Evolutionary conservation across 202 grass and related monocot species (phyloP).

Genomic region (Panicum hallii): DNA sequence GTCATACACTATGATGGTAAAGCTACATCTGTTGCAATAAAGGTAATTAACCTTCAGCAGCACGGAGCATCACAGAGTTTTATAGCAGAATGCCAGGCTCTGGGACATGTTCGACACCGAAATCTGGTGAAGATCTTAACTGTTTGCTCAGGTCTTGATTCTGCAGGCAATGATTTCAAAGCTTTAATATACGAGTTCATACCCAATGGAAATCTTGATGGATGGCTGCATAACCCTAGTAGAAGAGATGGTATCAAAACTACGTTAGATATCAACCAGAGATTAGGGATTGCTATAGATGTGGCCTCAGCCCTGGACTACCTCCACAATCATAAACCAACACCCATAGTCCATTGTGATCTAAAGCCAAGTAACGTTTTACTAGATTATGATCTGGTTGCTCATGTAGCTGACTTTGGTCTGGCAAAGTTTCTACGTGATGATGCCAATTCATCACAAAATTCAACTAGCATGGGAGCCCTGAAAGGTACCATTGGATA

Average conservation of each 20-base stretch:
- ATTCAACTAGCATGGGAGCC: conserved; percentile 26
- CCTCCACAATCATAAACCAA: conserved; percentile 30
- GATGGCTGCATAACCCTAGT: conserved; percentile 42
- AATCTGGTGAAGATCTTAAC: conserved; percentile 58
- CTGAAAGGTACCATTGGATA: conserved; percentile 58
- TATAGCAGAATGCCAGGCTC: conserved; percentile 45
- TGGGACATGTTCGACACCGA: conserved; percentile 47
- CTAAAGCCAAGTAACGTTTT: conserved; percentile 62
- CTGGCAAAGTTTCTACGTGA: conserved; percentile 41
- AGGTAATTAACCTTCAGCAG: conserved; percentile 53
- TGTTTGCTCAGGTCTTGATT: conserved; percentile 43
- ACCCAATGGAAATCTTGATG: conserved; percentile 45
- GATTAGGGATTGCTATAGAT: conserved; percentile 46
- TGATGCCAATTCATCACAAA: background rate
- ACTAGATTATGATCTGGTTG: conserved; percentile 46
- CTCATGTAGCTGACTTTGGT: conserved; percentile 54
- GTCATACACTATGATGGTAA: background rate
- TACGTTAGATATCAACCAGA: conserved; percentile 25
- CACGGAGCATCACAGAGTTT: conserved; percentile 48
- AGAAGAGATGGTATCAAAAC: conserved; percentile 10
- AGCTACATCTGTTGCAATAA: conserved; percentile 37
- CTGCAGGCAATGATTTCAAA: conserved; percentile 53
- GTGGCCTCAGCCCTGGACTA: conserved; percentile 49
- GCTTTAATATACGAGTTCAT: conserved; percentile 13
- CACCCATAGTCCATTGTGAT: conserved; percentile 51